Percentiles rank a stretch among this genome's conserved stretches.
Evolutionary conservation across 345 rosid genomes (phyloP).

Genomic region (Viola odorata): DNA sequence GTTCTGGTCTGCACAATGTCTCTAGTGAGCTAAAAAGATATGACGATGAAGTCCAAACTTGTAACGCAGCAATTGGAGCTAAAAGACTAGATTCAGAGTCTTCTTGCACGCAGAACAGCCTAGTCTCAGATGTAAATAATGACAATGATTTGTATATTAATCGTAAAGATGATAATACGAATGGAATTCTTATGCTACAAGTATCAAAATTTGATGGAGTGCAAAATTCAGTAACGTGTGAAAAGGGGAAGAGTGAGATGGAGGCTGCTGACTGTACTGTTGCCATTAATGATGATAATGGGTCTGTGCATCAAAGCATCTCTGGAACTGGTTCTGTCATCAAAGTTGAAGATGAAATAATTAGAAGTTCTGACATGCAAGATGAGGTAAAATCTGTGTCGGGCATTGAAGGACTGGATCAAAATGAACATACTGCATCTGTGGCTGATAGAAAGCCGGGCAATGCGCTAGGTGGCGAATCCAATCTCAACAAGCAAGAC

Average conservation of each 20-base stretch:
- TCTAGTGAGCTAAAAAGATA: slow-evolving; percentile 36
- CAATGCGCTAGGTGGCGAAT: slow-evolving; percentile 24
- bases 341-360: slow-evolving; percentile 42
- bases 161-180: slow-evolving; percentile 35
- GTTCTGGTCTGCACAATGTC: slow-evolving; percentile 36
- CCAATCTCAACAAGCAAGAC: slow-evolving; percentile 26
- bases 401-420: slow-evolving; percentile 30
- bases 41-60: slow-evolving; percentile 36
- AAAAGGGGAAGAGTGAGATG: slow-evolving; percentile 37
- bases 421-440: slow-evolving; percentile 28
- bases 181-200: slow-evolving; percentile 30
- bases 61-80: slow-evolving; percentile 30
- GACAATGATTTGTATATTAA: slow-evolving; percentile 37
- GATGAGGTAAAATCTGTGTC: slow-evolving; percentile 34
- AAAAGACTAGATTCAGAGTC: slow-evolving; percentile 61
- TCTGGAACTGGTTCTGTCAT: slow-evolving; percentile 22
- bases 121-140: slow-evolving; percentile 49
- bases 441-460: slow-evolving; percentile 34
- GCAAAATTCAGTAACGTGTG: slow-evolving; percentile 35
- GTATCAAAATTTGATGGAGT: slow-evolving; percentile 39
- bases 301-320: slow-evolving; percentile 21
- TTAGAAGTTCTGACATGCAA: slow-evolving; percentile 33
- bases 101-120: slow-evolving; percentile 49
- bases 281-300: slow-evolving; percentile 23
- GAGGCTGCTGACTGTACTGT: slow-evolving; percentile 31